Evolutionary conservation across 345 rosid genomes (phyloP).

Genomic region (Laguncularia racemosa): DNA sequence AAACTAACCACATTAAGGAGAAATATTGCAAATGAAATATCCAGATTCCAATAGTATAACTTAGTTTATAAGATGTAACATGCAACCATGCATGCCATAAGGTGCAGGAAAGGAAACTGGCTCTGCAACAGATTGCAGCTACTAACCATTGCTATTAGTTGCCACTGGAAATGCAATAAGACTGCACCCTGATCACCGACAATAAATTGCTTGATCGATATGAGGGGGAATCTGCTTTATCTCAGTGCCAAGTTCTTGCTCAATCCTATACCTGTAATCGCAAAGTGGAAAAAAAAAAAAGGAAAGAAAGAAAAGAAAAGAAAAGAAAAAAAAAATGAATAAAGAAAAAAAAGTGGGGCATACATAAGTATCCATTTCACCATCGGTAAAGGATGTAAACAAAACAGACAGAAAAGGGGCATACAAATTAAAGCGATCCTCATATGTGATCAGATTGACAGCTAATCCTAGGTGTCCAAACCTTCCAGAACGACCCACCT

Average conservation of each 20-base stretch:
- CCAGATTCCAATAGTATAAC: not conserved
- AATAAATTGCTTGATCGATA: slow-evolving; percentile 90
- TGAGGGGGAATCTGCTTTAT: slow-evolving; percentile 97
- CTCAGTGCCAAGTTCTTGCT: slow-evolving; percentile 99
- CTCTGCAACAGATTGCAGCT: not conserved
- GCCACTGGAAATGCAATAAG: not conserved
- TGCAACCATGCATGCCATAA: not conserved
- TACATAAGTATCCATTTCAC: not conserved
- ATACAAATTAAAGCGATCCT: slow-evolving; percentile 98
- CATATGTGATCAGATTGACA: slow-evolving; percentile 96
- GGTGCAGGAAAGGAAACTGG: not conserved
- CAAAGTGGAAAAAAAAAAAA: not conserved
- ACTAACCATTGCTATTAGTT: slow-evolving; percentile 40
- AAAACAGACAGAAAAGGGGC: slow-evolving; percentile 4
- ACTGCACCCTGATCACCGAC: slow-evolving; percentile 41
- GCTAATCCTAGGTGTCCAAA: slow-evolving; percentile 99
- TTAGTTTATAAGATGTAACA: not conserved
- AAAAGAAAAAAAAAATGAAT: no score
- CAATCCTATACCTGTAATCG: slow-evolving; percentile 89
- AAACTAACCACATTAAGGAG: not conserved
- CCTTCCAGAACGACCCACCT: slow-evolving; percentile 99
- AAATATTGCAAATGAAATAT: not conserved
- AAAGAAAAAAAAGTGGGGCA: not conserved
- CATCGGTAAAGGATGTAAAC: slow-evolving; percentile 1
- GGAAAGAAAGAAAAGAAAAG: no score